These are phyloP conservation scores for Kuraishia hungarica DNA, from an alignment of 805 yeast genomes.

Conservation along the genomic window DNA sequence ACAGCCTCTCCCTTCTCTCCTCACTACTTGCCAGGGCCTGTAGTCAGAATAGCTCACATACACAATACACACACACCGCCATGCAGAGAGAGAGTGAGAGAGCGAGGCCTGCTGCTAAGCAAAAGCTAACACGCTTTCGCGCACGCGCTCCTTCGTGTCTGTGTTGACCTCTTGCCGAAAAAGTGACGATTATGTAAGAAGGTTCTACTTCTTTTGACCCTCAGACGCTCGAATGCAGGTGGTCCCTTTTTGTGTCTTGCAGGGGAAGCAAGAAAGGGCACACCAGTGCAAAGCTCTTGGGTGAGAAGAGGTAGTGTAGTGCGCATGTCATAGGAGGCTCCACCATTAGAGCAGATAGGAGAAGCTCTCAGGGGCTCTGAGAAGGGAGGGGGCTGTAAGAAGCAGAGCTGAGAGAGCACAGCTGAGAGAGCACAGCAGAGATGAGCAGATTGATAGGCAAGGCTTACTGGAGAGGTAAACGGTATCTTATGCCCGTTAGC, in stretches of 20 bases:
- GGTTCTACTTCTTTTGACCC: no score
- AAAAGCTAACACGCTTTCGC: background rate
- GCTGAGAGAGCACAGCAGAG: no score
- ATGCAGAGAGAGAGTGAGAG: background rate
- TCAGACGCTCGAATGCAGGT: background rate
- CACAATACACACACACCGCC: background rate
- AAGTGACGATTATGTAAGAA: background rate
- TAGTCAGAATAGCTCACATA: background rate
- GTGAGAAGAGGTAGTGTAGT: background rate
- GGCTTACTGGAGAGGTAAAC: no score
- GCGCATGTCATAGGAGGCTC: background rate
- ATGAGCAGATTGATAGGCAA: no score
- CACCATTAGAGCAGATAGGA: background rate
- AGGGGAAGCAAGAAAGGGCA: no score
- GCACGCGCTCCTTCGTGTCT: background rate
- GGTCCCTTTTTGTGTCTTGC: background rate
- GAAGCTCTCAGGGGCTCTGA: background rate
- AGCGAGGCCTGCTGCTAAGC: background rate
- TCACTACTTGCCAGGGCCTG: background rate
- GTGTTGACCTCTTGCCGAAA: background rate
- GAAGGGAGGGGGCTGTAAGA: no score
- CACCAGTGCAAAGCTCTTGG: background rate
- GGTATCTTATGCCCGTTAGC: no score
- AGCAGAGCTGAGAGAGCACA: no score
- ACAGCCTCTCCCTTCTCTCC: background rate